Conservation (phyloP, 371 early-diverging fungal genomes). For the Parasitella parasitica region DNA sequence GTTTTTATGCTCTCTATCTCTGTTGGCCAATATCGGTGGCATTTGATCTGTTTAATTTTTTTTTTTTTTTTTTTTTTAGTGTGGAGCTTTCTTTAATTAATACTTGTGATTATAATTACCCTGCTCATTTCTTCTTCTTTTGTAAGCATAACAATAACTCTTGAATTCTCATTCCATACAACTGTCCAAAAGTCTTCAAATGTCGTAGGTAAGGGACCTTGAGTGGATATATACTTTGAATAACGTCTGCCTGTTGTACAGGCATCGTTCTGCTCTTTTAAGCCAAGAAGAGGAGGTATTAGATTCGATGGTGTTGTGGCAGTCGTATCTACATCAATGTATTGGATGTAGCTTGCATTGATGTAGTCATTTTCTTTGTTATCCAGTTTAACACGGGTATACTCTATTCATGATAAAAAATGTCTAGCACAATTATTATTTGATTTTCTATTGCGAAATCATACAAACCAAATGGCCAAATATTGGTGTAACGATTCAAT, state of each 20-base stretch:
- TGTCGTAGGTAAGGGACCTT: constrained; percentile 79
- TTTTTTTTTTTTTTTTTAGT: too few relatives aligned
- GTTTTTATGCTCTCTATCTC: constrained; percentile 14
- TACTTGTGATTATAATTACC: constrained; percentile 63
- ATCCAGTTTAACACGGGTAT: constrained; percentile 50
- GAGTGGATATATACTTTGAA: constrained; percentile 74
- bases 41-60: constrained; percentile 58
- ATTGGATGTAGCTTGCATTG: constrained; percentile 64
- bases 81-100: neutral
- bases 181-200: constrained; percentile 85
- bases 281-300: neutral
- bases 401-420: constrained; percentile 30
- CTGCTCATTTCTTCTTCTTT: constrained; percentile 72
- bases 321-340: neutral
- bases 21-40: constrained; percentile 72
- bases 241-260: constrained; percentile 24
- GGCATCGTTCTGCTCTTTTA: neutral
- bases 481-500: constrained; percentile 70
- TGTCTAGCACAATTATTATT: neutral
- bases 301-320: neutral
- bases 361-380: constrained; percentile 69
- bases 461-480: constrained; percentile 64
- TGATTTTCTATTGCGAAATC: neutral
- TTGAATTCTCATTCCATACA: constrained; percentile 73
- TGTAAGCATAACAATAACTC: constrained; percentile 84